These are phyloP conservation scores for Hymenoscyphus albidus DNA, from an alignment of 2,329 filamentous ascomycete genomes.

Conservation along the genomic window DNA sequence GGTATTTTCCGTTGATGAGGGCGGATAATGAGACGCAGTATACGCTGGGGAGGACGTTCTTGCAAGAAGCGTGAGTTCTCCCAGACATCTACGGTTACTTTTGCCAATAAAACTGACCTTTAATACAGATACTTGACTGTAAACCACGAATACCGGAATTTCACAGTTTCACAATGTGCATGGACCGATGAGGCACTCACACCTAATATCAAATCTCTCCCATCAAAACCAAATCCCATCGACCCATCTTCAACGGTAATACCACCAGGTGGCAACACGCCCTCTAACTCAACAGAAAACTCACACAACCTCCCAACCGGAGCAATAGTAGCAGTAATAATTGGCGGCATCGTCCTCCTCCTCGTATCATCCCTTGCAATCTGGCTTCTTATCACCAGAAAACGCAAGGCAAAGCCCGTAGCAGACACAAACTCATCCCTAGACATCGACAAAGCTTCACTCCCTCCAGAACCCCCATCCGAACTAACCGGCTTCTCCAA, in stretches of 20 bases:
- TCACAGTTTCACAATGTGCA: conserved; percentile 10
- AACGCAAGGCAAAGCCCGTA: background rate
- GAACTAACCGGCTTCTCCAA: background rate
- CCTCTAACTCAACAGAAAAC: background rate
- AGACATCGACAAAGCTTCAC: background rate
- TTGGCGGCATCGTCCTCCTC: background rate
- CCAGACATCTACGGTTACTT: background rate
- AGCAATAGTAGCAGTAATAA: background rate
- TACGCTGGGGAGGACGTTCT: conserved; percentile 38
- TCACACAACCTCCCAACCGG: background rate
- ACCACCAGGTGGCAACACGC: background rate
- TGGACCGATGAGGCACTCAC: background rate
- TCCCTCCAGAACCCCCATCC: background rate
- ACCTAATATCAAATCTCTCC: background rate
- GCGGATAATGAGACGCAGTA: conserved; percentile 36
- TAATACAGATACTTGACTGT: conserved; percentile 5
- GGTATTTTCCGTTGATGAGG: conserved; percentile 38
- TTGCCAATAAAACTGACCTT: background rate
- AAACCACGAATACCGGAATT: conserved; percentile 10
- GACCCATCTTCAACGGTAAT: background rate
- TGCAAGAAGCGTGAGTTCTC: conserved; percentile 36
- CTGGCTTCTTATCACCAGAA: background rate
- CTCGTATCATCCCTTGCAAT: background rate
- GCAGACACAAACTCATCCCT: background rate
- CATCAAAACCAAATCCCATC: background rate